phyloP scores from a whole-genome alignment of 164 flowering plant species.

The Stephania japonica region DNA sequence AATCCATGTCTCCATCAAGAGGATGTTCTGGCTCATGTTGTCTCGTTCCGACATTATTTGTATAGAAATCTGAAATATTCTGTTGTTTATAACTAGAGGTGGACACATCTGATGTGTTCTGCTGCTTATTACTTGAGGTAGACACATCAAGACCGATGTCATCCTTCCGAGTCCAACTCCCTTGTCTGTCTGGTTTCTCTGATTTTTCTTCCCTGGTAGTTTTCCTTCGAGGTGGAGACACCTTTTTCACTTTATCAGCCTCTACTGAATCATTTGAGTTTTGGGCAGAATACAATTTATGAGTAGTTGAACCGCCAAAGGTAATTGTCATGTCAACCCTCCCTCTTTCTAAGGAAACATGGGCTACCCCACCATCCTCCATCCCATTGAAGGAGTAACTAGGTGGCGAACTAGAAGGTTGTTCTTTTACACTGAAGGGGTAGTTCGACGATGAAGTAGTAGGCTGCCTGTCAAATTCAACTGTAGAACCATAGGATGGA shows the following conservation, averaged over 20 bases:
- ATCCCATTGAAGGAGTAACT: conserved; percentile 16
- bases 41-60: conserved; percentile 33
- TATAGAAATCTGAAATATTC: conserved; percentile 29
- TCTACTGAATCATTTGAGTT: conserved; percentile 33
- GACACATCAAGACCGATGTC: conserved; percentile 36
- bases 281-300: conserved; percentile 32
- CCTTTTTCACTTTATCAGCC: conserved; percentile 71
- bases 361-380: conserved; percentile 41
- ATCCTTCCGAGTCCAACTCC: conserved; percentile 51
- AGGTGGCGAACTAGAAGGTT: conserved; percentile 33
- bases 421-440: conserved; percentile 17
- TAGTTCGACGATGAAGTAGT: conserved; percentile 31
- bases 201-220: conserved; percentile 55
- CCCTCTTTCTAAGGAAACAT: conserved; percentile 48
- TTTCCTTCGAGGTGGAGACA: conserved; percentile 88
- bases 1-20: conserved; percentile 63
- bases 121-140: conserved; percentile 39
- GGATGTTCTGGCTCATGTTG: conserved; percentile 48
- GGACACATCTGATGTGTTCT: conserved; percentile 30
- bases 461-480: conserved; percentile 40
- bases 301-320: conserved; percentile 37
- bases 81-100: conserved; percentile 41
- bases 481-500: conserved; percentile 30
- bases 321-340: conserved; percentile 36
- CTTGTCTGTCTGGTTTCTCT: conserved; percentile 63